A percentile compares a stretch with the other conserved stretches of the same genome.
phyloP scores from a whole-genome alignment of 208 protist species.

The Leishmania martiniquensis region DNA sequence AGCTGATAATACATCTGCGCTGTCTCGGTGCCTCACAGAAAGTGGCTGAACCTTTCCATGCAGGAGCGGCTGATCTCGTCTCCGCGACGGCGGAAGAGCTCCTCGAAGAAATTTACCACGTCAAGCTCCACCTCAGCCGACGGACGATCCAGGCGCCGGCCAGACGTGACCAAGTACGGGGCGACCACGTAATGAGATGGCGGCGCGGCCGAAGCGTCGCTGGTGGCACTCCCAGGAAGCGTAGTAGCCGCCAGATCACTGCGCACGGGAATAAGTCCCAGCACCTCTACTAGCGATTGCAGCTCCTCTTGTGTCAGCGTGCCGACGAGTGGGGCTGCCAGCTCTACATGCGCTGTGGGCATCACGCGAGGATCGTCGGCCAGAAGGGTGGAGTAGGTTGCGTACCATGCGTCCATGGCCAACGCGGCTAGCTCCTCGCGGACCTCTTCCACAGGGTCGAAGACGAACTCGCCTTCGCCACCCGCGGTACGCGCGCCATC shows the following conservation, averaged over 20 bases:
- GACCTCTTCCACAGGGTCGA: conserved; percentile 35
- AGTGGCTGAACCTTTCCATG: conserved; percentile 43
- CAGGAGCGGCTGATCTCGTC: conserved; percentile 53
- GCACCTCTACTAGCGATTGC: conserved; percentile 49
- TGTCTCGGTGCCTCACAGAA: conserved; percentile 31
- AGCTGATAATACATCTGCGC: not conserved
- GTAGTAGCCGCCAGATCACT: conserved; percentile 1
- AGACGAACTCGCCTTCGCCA: not conserved
- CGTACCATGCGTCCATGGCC: conserved; percentile 89
- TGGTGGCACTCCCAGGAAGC: not conserved
- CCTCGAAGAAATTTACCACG: conserved; percentile 70
- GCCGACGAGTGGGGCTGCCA: conserved; percentile 64
- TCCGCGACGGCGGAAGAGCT: conserved; percentile 59
- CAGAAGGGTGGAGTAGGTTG: conserved; percentile 76
- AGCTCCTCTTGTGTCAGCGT: conserved; percentile 58
- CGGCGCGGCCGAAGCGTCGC: not conserved
- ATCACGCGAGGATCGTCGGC: conserved; percentile 59
- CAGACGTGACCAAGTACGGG: conserved; percentile 48
- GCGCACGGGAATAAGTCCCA: conserved; percentile 44
- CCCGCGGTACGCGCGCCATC: not conserved
- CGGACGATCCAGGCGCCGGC: conserved; percentile 72
- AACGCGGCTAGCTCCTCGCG: conserved; percentile 69
- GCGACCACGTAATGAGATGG: conserved; percentile 43
- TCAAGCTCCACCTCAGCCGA: conserved; percentile 74
- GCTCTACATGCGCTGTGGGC: conserved; percentile 59